Percentiles rank a stretch among this genome's conserved stretches.
These are phyloP conservation scores for Heracleum sosnowskyi DNA, from an alignment of 129 eudicot species.

Conservation along the genomic window DNA sequence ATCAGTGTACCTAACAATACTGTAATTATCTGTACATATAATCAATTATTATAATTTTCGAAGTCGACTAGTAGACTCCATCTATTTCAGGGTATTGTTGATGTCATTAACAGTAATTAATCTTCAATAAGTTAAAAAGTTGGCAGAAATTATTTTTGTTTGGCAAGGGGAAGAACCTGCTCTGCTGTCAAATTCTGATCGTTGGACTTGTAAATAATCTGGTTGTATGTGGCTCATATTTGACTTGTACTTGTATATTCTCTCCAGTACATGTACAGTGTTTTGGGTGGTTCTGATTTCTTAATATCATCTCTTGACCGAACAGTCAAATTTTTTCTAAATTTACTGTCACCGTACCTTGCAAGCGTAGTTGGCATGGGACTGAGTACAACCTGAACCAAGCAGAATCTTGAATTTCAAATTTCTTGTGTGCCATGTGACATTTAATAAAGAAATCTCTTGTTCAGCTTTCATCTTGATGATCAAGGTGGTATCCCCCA, in stretches of 20 bases:
- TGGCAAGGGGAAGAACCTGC: neutral
- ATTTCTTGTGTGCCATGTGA: neutral
- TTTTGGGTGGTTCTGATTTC: neutral
- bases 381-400: neutral
- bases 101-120: neutral
- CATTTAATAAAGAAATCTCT: no score
- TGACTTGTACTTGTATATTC: neutral
- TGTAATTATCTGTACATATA: conserved; percentile 9
- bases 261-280: conserved; percentile 1
- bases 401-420: neutral
- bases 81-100: neutral
- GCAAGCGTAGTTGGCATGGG: neutral
- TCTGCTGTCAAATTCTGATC: neutral
- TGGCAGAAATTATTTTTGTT: neutral
- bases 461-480: neutral
- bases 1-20: conserved; percentile 11
- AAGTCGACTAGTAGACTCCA: neutral
- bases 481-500: neutral
- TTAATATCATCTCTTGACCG: neutral
- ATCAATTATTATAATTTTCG: neutral
- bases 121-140: neutral
- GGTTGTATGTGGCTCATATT: neutral
- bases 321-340: neutral
- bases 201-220: neutral
- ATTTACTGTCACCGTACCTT: no score